Evolutionary conservation across 2,329 filamentous ascomycete genomes (phyloP).

Genomic region (Lachnellula willkommii): DNA sequence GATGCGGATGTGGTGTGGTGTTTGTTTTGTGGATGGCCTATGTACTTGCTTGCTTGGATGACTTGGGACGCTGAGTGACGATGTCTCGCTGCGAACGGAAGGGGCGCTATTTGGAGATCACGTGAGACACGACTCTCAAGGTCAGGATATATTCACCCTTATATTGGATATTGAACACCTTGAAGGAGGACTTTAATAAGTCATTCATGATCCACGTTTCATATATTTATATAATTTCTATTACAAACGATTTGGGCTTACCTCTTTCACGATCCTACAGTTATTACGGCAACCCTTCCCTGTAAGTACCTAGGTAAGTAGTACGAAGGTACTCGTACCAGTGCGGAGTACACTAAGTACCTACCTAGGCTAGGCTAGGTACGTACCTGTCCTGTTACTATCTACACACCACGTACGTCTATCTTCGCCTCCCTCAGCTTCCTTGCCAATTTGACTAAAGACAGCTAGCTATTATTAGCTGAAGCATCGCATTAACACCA

Average conservation of each 20-base stretch:
- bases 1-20: constrained; percentile 2
- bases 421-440: background rate
- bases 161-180: background rate
- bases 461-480: background rate
- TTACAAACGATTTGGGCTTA: too few species aligned
- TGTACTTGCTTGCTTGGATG: background rate
- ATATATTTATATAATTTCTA: too few species aligned
- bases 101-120: background rate
- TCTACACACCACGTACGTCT: background rate
- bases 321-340: too few species aligned
- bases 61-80: background rate
- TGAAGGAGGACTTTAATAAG: too few species aligned
- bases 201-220: too few species aligned
- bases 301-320: too few species aligned
- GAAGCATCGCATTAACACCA: background rate
- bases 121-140: constrained; percentile 7
- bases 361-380: too few species aligned
- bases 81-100: background rate
- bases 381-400: too few species aligned
- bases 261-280: too few species aligned
- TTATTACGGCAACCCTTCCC: too few species aligned
- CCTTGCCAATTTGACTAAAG: background rate
- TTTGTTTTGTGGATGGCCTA: background rate
- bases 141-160: constrained; percentile 1
- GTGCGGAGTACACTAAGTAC: too few species aligned